Base-by-base conservation (phyloP, 2,329 filamentous ascomycete species). In the Trichothecium sympodiale region DNA sequence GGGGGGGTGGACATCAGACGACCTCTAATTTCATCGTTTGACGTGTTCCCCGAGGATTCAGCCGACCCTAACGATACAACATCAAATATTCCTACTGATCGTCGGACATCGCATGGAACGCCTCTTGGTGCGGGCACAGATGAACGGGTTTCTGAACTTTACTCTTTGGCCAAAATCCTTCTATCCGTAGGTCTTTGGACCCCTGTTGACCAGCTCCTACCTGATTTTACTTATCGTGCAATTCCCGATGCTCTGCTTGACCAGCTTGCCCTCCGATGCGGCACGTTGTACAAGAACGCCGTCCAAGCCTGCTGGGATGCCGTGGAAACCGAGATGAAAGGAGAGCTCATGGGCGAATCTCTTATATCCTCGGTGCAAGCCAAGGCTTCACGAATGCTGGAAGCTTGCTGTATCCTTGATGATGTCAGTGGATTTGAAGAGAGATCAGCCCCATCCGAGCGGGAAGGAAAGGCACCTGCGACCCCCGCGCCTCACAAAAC, bases 111-210 rank as follows among this genome's bases (percentile, higher is more conserved):
- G 1, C 51, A 61, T 4, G 55, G 65, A 16, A 71, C 71, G 0
- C 65, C 67, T 0, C 50, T 74, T 8, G 48, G 56, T 4, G 61
- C 60, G 29, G 66, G 65, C 5, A 61, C 68, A 2, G 72, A 77
- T 37, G 69, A 69, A 29, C 71, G 74, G 28, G 67, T 73, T 1
- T 59, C 76, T 23, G 83, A 88, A 41, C 60, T 88, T 3, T 86
- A 86, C 51, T 78, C 80, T 6, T 63, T 89, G 2, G 80, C 80
- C 14, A 72, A 86, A 59, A 60, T 86, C 4, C 65, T 89, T 1
- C 62, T 87, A 3, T 83, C 83, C 6, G 75, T 88, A 36, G 83
- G 83, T 6, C 57, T 88, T 8, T 89, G 83, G 83, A 75, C 72
- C 4, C 77, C 74, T 9, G 63, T 86, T 0, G 71, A 75, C 37